These are phyloP conservation scores for Paracorniculantispora psalliotae DNA, from an alignment of 2,329 filamentous ascomycete genomes.

Conservation along the genomic window DNA sequence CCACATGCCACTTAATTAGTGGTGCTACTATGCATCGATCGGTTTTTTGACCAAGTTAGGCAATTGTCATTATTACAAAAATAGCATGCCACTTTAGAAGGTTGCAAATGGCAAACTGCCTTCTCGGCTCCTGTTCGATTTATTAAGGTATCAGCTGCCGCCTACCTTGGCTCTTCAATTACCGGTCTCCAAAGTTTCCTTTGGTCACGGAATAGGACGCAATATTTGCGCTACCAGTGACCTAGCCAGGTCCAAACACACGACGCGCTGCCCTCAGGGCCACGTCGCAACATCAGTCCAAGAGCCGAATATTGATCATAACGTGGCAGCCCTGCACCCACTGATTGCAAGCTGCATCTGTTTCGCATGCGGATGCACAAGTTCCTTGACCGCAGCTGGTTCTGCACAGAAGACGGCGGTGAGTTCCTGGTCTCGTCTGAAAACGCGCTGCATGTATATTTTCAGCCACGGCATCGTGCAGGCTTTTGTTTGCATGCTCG, in stretches of 20 bases:
- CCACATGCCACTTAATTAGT: background rate
- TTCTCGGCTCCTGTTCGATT: no score
- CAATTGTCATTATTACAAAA: background rate
- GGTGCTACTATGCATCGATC: conserved; percentile 4
- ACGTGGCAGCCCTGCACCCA: background rate
- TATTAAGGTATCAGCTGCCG: no score
- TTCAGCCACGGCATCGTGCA: background rate
- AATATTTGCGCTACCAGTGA: no score
- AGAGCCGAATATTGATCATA: background rate
- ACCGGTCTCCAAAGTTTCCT: no score
- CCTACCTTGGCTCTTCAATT: no score
- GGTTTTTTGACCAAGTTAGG: background rate
- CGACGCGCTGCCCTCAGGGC: background rate
- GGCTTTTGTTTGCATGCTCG: background rate
- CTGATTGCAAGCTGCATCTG: no score
- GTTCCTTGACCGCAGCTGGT: background rate
- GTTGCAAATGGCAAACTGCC: no score
- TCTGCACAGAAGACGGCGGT: background rate
- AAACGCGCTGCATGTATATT: background rate
- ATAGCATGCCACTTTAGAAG: background rate
- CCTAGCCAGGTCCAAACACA: background rate
- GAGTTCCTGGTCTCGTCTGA: background rate
- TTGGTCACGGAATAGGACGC: no score
- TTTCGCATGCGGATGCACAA: background rate
- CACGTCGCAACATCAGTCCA: background rate